A percentile compares a stretch with the other conserved stretches of the same genome.
These are phyloP conservation scores for Porcisia deanei DNA, from an alignment of 208 protist genomes.

Conservation along the genomic window DNA sequence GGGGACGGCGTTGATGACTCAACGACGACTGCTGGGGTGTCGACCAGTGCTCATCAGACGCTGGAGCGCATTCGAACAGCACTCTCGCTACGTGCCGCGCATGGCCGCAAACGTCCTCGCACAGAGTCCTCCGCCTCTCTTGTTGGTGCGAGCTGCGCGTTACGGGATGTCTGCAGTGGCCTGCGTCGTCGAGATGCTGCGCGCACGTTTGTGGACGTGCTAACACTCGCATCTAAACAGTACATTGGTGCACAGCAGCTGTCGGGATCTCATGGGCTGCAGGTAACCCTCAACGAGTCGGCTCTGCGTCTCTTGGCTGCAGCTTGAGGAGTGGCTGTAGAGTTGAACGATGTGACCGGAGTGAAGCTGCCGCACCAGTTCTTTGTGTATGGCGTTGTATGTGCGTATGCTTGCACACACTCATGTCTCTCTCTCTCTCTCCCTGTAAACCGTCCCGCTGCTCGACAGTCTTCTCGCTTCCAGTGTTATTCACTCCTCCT, in stretches of 20 bases:
- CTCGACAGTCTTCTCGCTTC: too few species aligned
- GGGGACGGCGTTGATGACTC: slow-evolving; percentile 10
- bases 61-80: slow-evolving; percentile 52
- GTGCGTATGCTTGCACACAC: neutral
- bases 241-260: slow-evolving; percentile 47
- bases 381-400: neutral
- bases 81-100: slow-evolving; percentile 5
- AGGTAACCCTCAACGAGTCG: slow-evolving; percentile 40
- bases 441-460: neutral
- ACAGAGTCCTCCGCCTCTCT: slow-evolving; percentile 22
- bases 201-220: slow-evolving; percentile 78
- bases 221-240: slow-evolving; percentile 78
- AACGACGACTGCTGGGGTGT: slow-evolving; percentile 31
- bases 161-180: slow-evolving; percentile 49
- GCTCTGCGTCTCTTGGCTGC: slow-evolving; percentile 27
- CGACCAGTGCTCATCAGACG: slow-evolving; percentile 44
- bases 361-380: neutral
- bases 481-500: neutral
- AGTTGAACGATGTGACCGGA: neutral
- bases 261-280: slow-evolving; percentile 32
- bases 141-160: slow-evolving; percentile 39
- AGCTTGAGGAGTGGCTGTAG: neutral
- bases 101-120: slow-evolving; percentile 21
- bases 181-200: slow-evolving; percentile 72
- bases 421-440: neutral